Percentiles rank a stretch among this genome's conserved stretches.
phyloP scores from a whole-genome alignment of 495 filamentous ascomycete genomes.

The Penicillium argentinense region DNA sequence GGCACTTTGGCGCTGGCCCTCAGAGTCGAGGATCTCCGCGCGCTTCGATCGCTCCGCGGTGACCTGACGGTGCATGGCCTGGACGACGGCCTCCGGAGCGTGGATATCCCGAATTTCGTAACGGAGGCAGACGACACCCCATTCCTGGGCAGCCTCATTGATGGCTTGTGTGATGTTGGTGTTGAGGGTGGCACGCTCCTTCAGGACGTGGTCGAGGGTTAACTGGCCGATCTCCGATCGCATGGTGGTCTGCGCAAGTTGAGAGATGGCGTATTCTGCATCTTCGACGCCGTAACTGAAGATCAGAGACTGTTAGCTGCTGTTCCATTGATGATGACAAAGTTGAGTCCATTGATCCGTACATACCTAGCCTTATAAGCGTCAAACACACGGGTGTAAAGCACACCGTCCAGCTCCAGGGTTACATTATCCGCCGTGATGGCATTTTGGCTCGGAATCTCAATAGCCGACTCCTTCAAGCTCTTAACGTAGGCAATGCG shows the following conservation, averaged over 20 bases:
- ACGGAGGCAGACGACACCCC: conserved; percentile 92
- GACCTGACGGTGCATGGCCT: conserved; percentile 97
- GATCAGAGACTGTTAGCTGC: conserved; percentile 11
- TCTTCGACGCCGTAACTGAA: conserved; percentile 94
- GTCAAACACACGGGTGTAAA: conserved; percentile 95
- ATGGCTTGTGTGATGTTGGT: conserved; percentile 96
- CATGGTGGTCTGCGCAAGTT: conserved; percentile 98
- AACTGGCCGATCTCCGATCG: conserved; percentile 96
- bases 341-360: not conserved
- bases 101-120: conserved; percentile 99
- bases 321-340: not conserved
- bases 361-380: conserved; percentile 89
- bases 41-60: conserved; percentile 95
- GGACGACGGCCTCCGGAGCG: conserved; percentile 87
- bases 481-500: conserved; percentile 97
- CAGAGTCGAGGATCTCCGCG: conserved; percentile 93
- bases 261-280: conserved; percentile 97
- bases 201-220: conserved; percentile 93
- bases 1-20: conserved; percentile 91
- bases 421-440: conserved; percentile 99
- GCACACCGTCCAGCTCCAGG: conserved; percentile 88
- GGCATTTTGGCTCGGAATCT: conserved; percentile 93
- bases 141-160: conserved; percentile 95
- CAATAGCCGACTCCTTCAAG: conserved; percentile 91
- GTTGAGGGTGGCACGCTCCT: conserved; percentile 93